Conservation (phyloP, 805 yeast genomes). For the Yamadazyma olivae region DNA sequence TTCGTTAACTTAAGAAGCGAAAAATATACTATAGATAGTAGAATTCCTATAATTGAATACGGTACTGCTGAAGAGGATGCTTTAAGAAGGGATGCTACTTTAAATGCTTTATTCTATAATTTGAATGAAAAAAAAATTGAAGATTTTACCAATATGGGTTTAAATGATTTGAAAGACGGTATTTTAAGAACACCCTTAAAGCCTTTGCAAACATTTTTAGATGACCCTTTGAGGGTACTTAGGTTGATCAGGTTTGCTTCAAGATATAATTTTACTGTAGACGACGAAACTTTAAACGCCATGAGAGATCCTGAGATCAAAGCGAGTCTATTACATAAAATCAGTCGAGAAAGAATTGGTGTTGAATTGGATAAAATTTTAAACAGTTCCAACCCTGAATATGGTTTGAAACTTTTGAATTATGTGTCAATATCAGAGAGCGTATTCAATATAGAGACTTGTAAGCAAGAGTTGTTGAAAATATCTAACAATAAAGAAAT, state of each 20-base stretch:
- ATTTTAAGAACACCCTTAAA: conserved; percentile 83
- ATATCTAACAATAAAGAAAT: not conserved
- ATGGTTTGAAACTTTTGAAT: conserved; percentile 61
- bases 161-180: conserved; percentile 67
- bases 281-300: conserved; percentile 52
- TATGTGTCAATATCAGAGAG: conserved; percentile 53
- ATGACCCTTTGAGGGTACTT: conserved; percentile 90
- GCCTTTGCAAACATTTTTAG: conserved; percentile 81
- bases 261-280: conserved; percentile 68
- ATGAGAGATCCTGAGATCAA: conserved; percentile 63
- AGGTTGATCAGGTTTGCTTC: conserved; percentile 85
- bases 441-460: conserved; percentile 43
- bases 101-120: conserved; percentile 90
- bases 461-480: conserved; percentile 2
- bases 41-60: conserved; percentile 79
- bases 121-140: conserved; percentile 67
- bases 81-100: conserved; percentile 87
- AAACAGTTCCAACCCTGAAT: conserved; percentile 55
- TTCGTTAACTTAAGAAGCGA: conserved; percentile 91
- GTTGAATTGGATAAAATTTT: conserved; percentile 78
- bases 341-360: conserved; percentile 88
- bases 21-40: conserved; percentile 73
- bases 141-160: conserved; percentile 78
- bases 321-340: conserved; percentile 61
- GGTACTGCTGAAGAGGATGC: conserved; percentile 96